These are phyloP conservation scores for Remersonia thermophila DNA, from an alignment of 2,329 filamentous ascomycete genomes.

Conservation along the genomic window DNA sequence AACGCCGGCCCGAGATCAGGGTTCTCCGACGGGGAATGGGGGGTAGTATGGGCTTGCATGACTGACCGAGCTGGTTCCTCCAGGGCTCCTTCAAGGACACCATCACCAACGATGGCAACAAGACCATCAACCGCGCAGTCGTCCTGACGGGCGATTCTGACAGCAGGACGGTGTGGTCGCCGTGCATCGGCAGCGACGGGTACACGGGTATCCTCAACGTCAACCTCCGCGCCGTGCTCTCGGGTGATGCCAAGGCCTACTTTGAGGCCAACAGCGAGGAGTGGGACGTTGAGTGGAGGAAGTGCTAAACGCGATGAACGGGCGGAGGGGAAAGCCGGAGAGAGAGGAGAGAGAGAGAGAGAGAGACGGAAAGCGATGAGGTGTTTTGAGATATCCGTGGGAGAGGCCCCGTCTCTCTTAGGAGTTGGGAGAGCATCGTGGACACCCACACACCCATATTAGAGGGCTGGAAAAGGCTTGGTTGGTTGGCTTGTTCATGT, in stretches of 20 bases:
- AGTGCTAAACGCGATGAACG: no score
- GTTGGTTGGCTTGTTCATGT: no score
- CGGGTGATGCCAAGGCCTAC: constrained; percentile 20
- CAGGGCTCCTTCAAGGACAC: constrained; percentile 21
- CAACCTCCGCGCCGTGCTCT: constrained; percentile 28
- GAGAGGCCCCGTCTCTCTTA: neutral
- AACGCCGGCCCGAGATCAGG: no score
- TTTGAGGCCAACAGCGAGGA: constrained; percentile 27
- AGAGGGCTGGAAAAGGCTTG: no score
- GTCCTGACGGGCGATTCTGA: constrained; percentile 21
- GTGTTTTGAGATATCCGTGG: no score
- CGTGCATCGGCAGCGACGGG: constrained; percentile 22
- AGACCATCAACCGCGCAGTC: constrained; percentile 20
- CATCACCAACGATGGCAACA: constrained; percentile 18
- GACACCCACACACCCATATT: no score
- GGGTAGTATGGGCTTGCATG: neutral
- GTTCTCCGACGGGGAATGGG: neutral
- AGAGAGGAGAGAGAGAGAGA: no score
- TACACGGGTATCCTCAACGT: constrained; percentile 28
- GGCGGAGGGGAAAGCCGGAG: neutral
- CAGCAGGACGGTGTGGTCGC: constrained; percentile 22
- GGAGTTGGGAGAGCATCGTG: no score
- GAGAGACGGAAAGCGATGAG: no score
- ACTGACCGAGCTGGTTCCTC: neutral
- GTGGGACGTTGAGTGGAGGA: constrained; percentile 26